Evolutionary conservation across 805 yeast genomes (phyloP), one percentile per base, ranked within the genome.

Genomic region (Saccharomycopsis schoenii): DNA sequence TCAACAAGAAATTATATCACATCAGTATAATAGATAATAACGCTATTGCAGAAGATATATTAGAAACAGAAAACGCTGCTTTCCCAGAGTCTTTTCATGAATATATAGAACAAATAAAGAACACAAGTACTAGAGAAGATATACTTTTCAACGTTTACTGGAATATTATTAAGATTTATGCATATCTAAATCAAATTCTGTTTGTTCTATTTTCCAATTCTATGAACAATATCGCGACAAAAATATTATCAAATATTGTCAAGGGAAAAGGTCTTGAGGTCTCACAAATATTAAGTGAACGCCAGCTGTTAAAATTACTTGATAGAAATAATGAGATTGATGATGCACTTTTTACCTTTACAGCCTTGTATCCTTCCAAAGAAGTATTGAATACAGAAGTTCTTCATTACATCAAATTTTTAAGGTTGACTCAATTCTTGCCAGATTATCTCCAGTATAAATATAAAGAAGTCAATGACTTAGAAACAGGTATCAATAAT

Each of bases 161-260:
- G 62, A 54, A 15, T 17, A 21, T 50, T 3, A 55, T 59, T 12
- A 59, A 55, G 25, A 39, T 43, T 10, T 63, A 37, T 57, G 59
- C 61, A 9, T 41, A 57, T 25, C 21, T 47, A 42, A 72, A 73
- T 57, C 79, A 78, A 4, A 77, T 76, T 60, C 76, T 75, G 59
- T 62, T 77, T 36, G 67, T 76, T 21, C 65, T 77, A 11, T 66
- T 74, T 21, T 69, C 70, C 60, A 67, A 61, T 76, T 71, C 75
- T 60, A 75, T 77, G 80, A 77, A 79, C 17, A 69, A 79, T 52
- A 67, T 77, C n/a, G 80, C 81, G 40, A 75, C 75, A 51, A 79
- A 76, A 60, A 73, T 76, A 42, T 69, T 78, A 25, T 73, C 80
- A 4, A 68, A 76, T 59, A 75, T 79, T 1, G 78, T 78, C 21